Evolutionary conservation across 345 rosid genomes (phyloP).

Genomic region (Viola odorata): DNA sequence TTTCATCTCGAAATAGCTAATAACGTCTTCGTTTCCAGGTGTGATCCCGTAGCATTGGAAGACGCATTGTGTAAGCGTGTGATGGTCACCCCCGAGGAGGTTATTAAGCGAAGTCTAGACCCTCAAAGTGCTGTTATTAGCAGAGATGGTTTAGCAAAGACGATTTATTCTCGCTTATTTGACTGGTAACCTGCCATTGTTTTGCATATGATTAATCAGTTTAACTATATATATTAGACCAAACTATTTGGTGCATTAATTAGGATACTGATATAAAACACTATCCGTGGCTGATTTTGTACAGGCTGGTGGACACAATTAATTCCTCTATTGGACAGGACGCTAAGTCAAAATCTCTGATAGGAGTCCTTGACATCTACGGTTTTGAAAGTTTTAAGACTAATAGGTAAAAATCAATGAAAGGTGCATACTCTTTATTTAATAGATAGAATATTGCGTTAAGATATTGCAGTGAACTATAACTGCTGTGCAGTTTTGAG

Average conservation of each 20-base stretch:
- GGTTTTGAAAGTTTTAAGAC: slow-evolving; percentile 95
- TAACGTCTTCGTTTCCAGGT: slow-evolving; percentile 38
- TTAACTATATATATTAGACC: no score
- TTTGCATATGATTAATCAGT: background rate
- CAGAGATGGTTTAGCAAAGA: slow-evolving; percentile 92
- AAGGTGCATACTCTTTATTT: background rate
- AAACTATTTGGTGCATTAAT: no score
- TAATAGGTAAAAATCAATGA: slow-evolving; percentile 47
- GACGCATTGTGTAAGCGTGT: slow-evolving; percentile 95
- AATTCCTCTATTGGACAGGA: slow-evolving; percentile 91
- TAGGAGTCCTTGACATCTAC: slow-evolving; percentile 89
- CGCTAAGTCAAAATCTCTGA: slow-evolving; percentile 66
- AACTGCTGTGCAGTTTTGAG: slow-evolving; percentile 60
- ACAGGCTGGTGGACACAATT: slow-evolving; percentile 85
- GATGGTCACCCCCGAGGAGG: slow-evolving; percentile 96
- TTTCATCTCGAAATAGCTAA: background rate
- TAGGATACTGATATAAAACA: no score
- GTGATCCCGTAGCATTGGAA: slow-evolving; percentile 67
- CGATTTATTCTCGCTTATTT: slow-evolving; percentile 76
- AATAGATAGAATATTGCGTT: background rate
- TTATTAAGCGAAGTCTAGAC: slow-evolving; percentile 83
- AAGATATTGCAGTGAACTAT: slow-evolving; percentile 1
- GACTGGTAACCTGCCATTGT: slow-evolving; percentile 56
- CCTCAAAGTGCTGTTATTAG: slow-evolving; percentile 80
- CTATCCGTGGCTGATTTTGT: slow-evolving; percentile 15